These are phyloP conservation scores for Gossypium laxum DNA, from an alignment of 441 rosid genomes.

Conservation along the genomic window DNA sequence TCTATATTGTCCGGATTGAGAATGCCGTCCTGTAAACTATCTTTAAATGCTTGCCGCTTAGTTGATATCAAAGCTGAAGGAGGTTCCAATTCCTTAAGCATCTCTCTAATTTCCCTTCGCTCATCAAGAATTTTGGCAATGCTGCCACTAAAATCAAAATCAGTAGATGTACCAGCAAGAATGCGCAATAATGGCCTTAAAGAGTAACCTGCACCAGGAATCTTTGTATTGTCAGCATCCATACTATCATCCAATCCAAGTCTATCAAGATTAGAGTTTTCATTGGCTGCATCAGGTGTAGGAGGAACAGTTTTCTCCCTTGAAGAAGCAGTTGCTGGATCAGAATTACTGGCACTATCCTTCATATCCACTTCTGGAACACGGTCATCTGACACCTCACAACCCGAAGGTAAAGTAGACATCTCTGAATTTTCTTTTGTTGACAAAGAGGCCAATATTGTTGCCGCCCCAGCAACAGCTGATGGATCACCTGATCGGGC, in stretches of 20 bases:
- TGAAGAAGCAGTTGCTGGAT: slow-evolving; percentile 38
- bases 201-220: slow-evolving; percentile 43
- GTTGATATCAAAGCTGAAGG: slow-evolving; percentile 41
- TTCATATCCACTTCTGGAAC: slow-evolving; percentile 61
- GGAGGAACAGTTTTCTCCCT: slow-evolving; percentile 46
- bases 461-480: slow-evolving; percentile 81
- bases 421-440: slow-evolving; percentile 52
- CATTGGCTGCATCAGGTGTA: slow-evolving; percentile 43
- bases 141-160: slow-evolving; percentile 41
- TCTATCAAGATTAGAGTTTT: slow-evolving; percentile 40
- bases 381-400: slow-evolving; percentile 40
- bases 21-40: slow-evolving; percentile 59
- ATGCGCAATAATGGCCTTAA: slow-evolving; percentile 56
- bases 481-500: slow-evolving; percentile 77
- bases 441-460: slow-evolving; percentile 82
- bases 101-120: slow-evolving; percentile 40
- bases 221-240: slow-evolving; percentile 46
- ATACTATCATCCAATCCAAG: slow-evolving; percentile 43
- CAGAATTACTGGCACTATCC: slow-evolving; percentile 48
- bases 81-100: slow-evolving; percentile 43
- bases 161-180: slow-evolving; percentile 47
- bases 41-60: slow-evolving; percentile 62
- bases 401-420: slow-evolving; percentile 45
- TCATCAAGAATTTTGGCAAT: slow-evolving; percentile 60
- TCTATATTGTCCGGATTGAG: slow-evolving; percentile 55